Conservation (phyloP, 768 basidiomycete genomes). For the Naganishia antarctica region DNA sequence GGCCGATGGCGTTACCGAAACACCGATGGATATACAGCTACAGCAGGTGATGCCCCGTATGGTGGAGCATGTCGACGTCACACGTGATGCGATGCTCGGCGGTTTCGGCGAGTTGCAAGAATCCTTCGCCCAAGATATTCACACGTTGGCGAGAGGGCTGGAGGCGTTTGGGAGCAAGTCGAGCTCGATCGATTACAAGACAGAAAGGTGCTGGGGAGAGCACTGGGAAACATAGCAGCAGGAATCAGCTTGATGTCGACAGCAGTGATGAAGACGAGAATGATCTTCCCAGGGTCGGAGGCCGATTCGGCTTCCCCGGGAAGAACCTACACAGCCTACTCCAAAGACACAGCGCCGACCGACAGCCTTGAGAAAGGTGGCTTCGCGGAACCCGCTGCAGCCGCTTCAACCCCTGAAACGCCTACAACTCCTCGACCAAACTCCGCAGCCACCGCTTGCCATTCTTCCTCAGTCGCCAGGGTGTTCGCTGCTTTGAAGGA, state of each 20-base stretch:
- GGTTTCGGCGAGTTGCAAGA: neutral
- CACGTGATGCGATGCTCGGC: neutral
- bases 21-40: conserved; percentile 4
- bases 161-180: neutral
- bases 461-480: neutral
- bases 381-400: neutral
- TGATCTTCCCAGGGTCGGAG: neutral
- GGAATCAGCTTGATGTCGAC: neutral
- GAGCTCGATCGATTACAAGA: neutral
- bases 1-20: neutral
- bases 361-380: neutral
- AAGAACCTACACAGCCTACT: neutral
- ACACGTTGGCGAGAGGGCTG: neutral
- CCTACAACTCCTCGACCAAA: neutral
- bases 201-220: neutral
- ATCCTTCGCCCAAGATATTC: neutral
- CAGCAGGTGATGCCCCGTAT: neutral
- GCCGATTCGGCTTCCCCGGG: neutral
- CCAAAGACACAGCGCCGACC: neutral
- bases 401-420: neutral
- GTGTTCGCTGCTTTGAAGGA: neutral
- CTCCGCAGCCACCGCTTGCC: neutral
- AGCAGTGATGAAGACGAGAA: neutral
- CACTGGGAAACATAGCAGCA: neutral
- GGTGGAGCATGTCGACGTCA: neutral